Evolutionary conservation across 2,329 filamentous ascomycete genomes (phyloP), one percentile per base, ranked within the genome.

Genomic region (Xylaria sp.): DNA sequence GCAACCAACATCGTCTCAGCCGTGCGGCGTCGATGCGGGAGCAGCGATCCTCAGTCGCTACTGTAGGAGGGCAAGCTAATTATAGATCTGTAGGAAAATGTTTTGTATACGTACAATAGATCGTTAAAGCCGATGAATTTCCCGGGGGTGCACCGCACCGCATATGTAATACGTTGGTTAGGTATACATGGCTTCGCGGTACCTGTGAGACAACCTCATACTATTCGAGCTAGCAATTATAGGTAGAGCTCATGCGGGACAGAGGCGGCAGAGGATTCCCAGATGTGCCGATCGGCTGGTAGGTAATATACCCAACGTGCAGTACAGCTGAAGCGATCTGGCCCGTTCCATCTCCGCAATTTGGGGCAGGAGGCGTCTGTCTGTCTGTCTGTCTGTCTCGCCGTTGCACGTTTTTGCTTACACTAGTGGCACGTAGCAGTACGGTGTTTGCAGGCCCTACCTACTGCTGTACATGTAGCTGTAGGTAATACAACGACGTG

Each of bases 251-350:
- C 31, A 59, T 52, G 48, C 56, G 18, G 15, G 33, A 48, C 52
- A 23, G 43, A 36, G 52, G 65, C 25, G 52, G 65, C 25, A 56
- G n/a, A 23, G 39, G 20, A 36, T 36, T 36, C 2, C 33, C 33
- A 36, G 33, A 36, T 36, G 33, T 36, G 33, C 33, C 33, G 33
- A 36, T 36, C 33, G 10, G 33, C 6, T 7, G 33, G 33, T 36
- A 36, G 10, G 5, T 36, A 56, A 1, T 46, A 10, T 8, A 20
- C 31, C 28, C 31, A 56, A 28, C 23, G 55, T 43, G 55, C 57
- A 64, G 41, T 5, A 58, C 36, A 62, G 52, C 52, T 57, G 46
- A 59, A 31, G 13, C 18, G 62, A 66, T 63, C 67, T 67, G 48
- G 63, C n/a, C 63, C 46, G 33, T 58, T 62, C 62, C 33, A 62